Conservation (phyloP, 2,329 filamentous ascomycete species). For the Cladophialophora bantiana region DNA sequence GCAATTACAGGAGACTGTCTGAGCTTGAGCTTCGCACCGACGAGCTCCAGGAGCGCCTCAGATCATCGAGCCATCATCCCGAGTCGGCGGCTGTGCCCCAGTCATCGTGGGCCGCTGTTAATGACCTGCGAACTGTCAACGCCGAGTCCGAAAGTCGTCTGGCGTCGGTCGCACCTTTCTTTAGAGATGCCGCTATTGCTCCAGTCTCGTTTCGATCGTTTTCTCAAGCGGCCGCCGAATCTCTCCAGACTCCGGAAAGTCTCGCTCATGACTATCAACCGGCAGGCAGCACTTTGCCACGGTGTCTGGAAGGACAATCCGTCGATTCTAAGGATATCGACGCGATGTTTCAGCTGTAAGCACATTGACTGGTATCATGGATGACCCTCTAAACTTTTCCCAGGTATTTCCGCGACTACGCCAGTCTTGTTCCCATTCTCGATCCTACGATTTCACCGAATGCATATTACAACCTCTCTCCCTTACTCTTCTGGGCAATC, state of each 20-base stretch:
- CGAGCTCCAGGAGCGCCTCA: slow-evolving; percentile 47
- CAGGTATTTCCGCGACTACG: slow-evolving; percentile 50
- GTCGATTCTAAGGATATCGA: slow-evolving; percentile 48
- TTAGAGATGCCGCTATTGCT: slow-evolving; percentile 34
- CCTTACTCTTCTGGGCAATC: slow-evolving; percentile 82
- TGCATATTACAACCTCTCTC: slow-evolving; percentile 76
- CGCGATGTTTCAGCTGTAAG: slow-evolving; percentile 48
- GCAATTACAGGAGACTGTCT: slow-evolving; percentile 45
- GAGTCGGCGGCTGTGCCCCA: slow-evolving; percentile 41
- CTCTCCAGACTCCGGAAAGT: slow-evolving; percentile 39
- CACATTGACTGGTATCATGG: background rate
- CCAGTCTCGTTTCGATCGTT: slow-evolving; percentile 37
- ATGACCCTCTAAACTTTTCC: background rate
- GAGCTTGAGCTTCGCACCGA: slow-evolving; percentile 50
- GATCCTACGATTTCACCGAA: slow-evolving; percentile 67
- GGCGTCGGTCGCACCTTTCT: slow-evolving; percentile 38
- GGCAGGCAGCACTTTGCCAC: slow-evolving; percentile 43
- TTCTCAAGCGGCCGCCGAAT: slow-evolving; percentile 37
- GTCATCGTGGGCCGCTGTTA: slow-evolving; percentile 39
- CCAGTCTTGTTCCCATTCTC: slow-evolving; percentile 49
- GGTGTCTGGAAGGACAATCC: slow-evolving; percentile 44
- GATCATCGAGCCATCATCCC: slow-evolving; percentile 40
- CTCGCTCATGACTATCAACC: slow-evolving; percentile 37
- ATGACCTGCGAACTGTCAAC: slow-evolving; percentile 40
- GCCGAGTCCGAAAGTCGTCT: slow-evolving; percentile 45